Percentiles rank a stretch among this genome's conserved stretches.
Conservation (phyloP, 1,139 yeast species). For the Blastobotrys malaysiensis region DNA sequence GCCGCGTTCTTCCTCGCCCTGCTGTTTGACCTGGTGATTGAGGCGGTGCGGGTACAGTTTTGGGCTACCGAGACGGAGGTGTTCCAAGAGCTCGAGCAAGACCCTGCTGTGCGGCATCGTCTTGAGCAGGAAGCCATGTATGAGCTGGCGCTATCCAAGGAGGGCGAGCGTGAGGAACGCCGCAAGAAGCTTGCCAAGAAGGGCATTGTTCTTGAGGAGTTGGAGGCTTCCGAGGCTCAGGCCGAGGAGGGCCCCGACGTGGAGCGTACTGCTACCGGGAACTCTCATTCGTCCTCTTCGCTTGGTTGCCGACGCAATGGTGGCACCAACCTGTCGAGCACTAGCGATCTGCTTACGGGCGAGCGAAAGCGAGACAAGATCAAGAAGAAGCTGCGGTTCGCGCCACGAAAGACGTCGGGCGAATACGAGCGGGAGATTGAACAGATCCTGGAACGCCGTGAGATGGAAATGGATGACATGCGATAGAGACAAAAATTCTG, state of each 20-base stretch:
- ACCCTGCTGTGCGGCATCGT: constrained; percentile 55
- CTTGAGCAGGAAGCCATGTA: constrained; percentile 68
- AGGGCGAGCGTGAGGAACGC: constrained; percentile 5
- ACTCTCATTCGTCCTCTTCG: background rate
- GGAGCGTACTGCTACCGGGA: constrained; percentile 1
- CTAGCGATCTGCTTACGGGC: constrained; percentile 1
- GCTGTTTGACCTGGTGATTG: constrained; percentile 58
- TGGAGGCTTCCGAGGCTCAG: constrained; percentile 28
- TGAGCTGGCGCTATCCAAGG: constrained; percentile 52
- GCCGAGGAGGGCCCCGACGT: constrained; percentile 50
- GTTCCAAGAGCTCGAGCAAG: constrained; percentile 73
- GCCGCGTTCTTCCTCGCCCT: constrained; percentile 49
- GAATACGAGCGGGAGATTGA: constrained; percentile 37
- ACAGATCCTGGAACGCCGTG: constrained; percentile 34
- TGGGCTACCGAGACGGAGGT: constrained; percentile 71
- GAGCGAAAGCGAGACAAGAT: constrained; percentile 36
- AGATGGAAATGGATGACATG: constrained; percentile 5
- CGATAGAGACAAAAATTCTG: background rate
- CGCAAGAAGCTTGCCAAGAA: constrained; percentile 7
- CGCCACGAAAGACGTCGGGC: constrained; percentile 25
- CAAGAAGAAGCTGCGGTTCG: constrained; percentile 26
- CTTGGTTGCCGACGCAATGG: background rate
- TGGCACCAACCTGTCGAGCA: background rate
- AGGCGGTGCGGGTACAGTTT: constrained; percentile 51
- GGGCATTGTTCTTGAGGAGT: constrained; percentile 5